Percentiles rank a stretch among this genome's conserved stretches.
phyloP scores from a whole-genome alignment of 2,329 filamentous ascomycete genomes.

The Berkeleyomyces rouxiae region DNA sequence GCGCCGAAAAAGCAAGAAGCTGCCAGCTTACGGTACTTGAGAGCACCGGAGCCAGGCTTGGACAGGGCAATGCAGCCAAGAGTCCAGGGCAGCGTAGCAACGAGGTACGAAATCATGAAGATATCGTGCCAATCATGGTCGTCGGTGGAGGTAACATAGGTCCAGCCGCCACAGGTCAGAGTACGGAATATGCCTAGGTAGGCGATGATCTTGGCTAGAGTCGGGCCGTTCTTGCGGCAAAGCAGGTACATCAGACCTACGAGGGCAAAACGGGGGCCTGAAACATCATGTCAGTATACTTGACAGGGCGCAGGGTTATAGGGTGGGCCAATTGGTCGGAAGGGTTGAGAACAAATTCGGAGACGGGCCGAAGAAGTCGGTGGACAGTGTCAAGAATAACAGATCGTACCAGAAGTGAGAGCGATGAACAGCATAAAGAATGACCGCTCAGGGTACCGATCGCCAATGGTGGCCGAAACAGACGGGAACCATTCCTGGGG shows the following conservation, averaged over 20 bases:
- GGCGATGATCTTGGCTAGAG: constrained; percentile 66
- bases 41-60: constrained; percentile 62
- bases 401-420: constrained; percentile 60
- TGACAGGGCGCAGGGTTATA: background rate
- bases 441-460: constrained; percentile 89
- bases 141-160: constrained; percentile 94
- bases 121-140: constrained; percentile 98
- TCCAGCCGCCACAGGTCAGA: constrained; percentile 92
- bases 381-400: background rate
- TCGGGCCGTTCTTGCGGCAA: constrained; percentile 56
- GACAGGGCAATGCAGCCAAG: constrained; percentile 76
- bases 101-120: constrained; percentile 96
- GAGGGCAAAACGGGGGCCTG: constrained; percentile 77
- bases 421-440: constrained; percentile 97
- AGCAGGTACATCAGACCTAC: constrained; percentile 86
- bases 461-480: constrained; percentile 90
- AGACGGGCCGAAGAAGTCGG: background rate
- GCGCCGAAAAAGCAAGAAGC: constrained; percentile 78
- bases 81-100: constrained; percentile 91
- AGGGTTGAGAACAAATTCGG: background rate
- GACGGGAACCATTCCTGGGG: constrained; percentile 94
- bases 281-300: background rate
- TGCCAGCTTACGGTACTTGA: constrained; percentile 79
- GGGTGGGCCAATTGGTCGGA: background rate
- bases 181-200: constrained; percentile 72